Evolutionary conservation across 495 filamentous ascomycete species (phyloP), one percentile per base, ranked within the genome.

Genomic region (Hypomontagnella submonticulosa): DNA sequence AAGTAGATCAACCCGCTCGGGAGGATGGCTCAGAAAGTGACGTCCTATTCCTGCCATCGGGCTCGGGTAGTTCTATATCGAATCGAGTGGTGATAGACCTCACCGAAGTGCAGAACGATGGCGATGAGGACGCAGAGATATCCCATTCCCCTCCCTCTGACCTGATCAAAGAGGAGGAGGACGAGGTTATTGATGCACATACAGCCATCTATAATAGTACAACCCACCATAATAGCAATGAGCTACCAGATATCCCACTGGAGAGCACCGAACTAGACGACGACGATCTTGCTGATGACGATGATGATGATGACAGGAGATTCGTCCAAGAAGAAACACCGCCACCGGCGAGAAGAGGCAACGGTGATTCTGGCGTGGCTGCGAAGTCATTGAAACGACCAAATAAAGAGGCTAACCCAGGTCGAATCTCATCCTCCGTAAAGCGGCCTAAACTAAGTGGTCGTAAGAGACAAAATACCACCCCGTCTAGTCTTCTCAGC

Each of bases 341-440:
- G 2, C 61, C 53, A n/a, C 7, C 16, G 30, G 53, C 15, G 50
- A 63, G 9, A 53, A 64, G 23, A n/a, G n/a, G n/a, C n/a, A n/a
- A n/a, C n/a, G n/a, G n/a, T n/a, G n/a, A n/a, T n/a, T n/a, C n/a
- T n/a, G n/a, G n/a, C n/a, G n/a, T n/a, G n/a, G n/a, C n/a, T n/a
- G n/a, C n/a, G n/a, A n/a, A n/a, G n/a, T n/a, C 62, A n/a, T 20
- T 49, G 11, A 51, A 59, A 13, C 54, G 30, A 7, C 13, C 36
- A 6, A 33, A 47, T 13, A 12, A 46, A 33, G 7, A 9, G 23
- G 23, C 23, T 27, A 27, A 6, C 23, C 6, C 23, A 27, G 6
- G 6, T 27, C 3, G 6, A 6, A 6, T 2, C 23, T 27, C 23
- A 6, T 2, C 23, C 23, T 27, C 23, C 23, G 23, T 6, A 6